phyloP scores from a whole-genome alignment of 805 yeast species.

The Wickerhamomyces pijperi region DNA sequence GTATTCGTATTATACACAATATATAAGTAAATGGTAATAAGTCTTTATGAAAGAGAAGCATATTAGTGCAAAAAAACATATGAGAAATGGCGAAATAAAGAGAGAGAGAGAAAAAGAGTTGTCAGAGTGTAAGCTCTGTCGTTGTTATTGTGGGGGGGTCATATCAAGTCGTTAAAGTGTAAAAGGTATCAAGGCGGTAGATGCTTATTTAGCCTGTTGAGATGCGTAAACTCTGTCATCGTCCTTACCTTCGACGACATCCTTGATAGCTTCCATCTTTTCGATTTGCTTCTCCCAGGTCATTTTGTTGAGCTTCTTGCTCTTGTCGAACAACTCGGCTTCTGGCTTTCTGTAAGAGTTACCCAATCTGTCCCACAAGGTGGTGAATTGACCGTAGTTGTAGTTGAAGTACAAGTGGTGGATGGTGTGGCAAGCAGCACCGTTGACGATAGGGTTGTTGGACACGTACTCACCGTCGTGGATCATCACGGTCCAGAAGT shows the following conservation, averaged over 20 bases:
- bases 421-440: constrained; percentile 96
- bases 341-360: constrained; percentile 91
- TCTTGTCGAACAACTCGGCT: constrained; percentile 63
- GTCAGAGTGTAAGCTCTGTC: no score
- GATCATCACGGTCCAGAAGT: constrained; percentile 97
- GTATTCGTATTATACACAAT: no score
- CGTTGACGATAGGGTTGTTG: constrained; percentile 87
- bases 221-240: constrained; percentile 65
- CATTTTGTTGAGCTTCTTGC: constrained; percentile 40
- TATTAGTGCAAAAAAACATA: no score
- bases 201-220: constrained; percentile 23
- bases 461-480: constrained; percentile 96
- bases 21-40: no score
- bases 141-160: no score
- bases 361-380: constrained; percentile 96
- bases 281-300: constrained; percentile 63
- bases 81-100: no score
- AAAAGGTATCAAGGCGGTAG: no score
- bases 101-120: no score
- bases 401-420: constrained; percentile 96
- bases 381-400: constrained; percentile 96
- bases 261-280: constrained; percentile 71
- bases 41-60: no score
- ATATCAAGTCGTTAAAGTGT: no score
- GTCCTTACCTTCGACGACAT: constrained; percentile 64